Percentiles rank a stretch among this genome's conserved stretches.
Conservation (phyloP, 306 rosid species). For the Vigna unguiculata region DNA sequence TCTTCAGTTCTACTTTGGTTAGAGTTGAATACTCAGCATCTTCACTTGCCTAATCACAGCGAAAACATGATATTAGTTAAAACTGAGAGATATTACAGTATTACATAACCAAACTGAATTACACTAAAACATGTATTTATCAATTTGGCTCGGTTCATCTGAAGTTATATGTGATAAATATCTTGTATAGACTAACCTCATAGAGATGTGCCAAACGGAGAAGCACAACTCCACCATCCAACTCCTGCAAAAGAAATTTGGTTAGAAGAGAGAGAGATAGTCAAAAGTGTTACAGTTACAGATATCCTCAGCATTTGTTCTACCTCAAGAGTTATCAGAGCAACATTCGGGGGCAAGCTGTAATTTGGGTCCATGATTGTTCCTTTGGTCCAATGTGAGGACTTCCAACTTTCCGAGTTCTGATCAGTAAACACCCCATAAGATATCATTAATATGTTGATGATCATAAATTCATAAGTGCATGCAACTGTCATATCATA, state of each 20-base stretch:
- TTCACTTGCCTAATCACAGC: conserved; percentile 62
- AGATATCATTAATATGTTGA: conserved; percentile 13
- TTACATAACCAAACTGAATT: conserved; percentile 21
- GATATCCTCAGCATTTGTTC: background rate
- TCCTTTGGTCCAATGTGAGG: conserved; percentile 65
- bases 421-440: conserved; percentile 40
- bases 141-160: background rate
- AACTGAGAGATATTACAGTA: background rate
- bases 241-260: conserved; percentile 59
- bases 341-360: conserved; percentile 84
- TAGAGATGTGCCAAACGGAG: conserved; percentile 91
- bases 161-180: background rate
- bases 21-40: conserved; percentile 65
- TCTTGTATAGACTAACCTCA: conserved; percentile 61
- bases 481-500: conserved; percentile 33
- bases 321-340: conserved; percentile 91
- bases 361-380: conserved; percentile 63
- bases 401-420: conserved; percentile 69
- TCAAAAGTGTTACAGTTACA: background rate
- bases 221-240: conserved; percentile 75
- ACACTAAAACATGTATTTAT: background rate
- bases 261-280: conserved; percentile 35
- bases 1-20: conserved; percentile 79
- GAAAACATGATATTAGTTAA: conserved; percentile 12
- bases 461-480: background rate